phyloP scores from a whole-genome alignment of 140 eudicot genomes.

The Senecio squalidus region DNA sequence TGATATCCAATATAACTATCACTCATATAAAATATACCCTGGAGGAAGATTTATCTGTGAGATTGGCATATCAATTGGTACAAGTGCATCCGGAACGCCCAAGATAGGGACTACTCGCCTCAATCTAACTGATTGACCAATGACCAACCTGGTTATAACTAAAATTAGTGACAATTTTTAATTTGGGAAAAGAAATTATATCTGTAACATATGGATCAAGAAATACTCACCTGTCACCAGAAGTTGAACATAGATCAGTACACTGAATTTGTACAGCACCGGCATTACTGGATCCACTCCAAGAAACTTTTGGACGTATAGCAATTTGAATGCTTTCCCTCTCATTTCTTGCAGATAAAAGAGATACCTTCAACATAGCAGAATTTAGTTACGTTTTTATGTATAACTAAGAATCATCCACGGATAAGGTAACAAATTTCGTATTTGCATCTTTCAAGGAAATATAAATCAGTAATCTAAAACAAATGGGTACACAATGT shows the following conservation, averaged over 20 bases:
- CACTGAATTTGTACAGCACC: conserved; percentile 81
- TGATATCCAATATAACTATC: too few relatives aligned
- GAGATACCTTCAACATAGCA: conserved; percentile 57
- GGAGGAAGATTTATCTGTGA: conserved; percentile 65
- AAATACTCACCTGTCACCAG: conserved; percentile 74
- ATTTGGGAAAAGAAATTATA: background rate
- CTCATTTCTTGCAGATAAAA: conserved; percentile 96
- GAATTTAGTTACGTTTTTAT: background rate
- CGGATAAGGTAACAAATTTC: conserved; percentile 6
- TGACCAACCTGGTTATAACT: conserved; percentile 51
- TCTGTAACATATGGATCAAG: background rate
- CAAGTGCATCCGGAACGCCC: conserved; percentile 99
- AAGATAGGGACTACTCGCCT: conserved; percentile 84
- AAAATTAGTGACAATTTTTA: background rate
- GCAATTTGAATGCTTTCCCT: conserved; percentile 96
- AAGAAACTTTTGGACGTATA: conserved; percentile 92
- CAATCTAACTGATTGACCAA: conserved; percentile 58
- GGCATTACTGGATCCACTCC: conserved; percentile 67
- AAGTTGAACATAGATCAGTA: conserved; percentile 70
- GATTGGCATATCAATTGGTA: conserved; percentile 77
- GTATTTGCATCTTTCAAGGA: background rate
- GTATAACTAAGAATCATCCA: background rate
- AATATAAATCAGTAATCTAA: background rate
- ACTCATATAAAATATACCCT: conserved; percentile 70
- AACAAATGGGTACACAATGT: background rate